A percentile compares a stretch with the other conserved stretches of the same genome.
Evolutionary conservation across 306 rosid genomes (phyloP).

Genomic region (Alnus glutinosa): DNA sequence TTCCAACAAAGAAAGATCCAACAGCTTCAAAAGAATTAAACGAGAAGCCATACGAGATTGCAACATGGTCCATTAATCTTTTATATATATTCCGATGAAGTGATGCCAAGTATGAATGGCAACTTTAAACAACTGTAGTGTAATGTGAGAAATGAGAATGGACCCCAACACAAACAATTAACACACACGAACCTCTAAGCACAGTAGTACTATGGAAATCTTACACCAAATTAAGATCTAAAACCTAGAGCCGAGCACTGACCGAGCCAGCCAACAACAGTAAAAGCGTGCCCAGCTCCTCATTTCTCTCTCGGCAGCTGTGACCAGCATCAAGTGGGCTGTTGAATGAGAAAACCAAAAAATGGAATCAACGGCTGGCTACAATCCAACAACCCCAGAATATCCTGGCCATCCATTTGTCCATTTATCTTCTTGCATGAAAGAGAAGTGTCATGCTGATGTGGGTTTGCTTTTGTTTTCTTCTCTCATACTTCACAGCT

Average conservation of each 20-base stretch:
- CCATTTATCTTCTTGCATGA: constrained; percentile 27
- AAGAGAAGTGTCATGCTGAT: constrained; percentile 21
- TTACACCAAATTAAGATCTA: not conserved
- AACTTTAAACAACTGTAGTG: too few relatives aligned
- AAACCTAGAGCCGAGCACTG: not conserved
- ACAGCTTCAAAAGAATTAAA: too few relatives aligned
- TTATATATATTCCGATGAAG: too few relatives aligned
- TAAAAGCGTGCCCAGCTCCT: not conserved
- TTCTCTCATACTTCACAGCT: constrained; percentile 20
- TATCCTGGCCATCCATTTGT: constrained; percentile 34
- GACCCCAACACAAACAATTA: too few relatives aligned
- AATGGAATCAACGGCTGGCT: constrained; percentile 9
- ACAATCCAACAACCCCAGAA: constrained; percentile 5
- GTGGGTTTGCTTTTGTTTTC: not conserved
- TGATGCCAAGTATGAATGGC: too few relatives aligned
- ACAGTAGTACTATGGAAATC: not conserved
- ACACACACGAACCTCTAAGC: not conserved
- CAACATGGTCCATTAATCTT: too few relatives aligned
- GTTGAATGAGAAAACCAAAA: not conserved
- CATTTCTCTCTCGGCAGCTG: not conserved
- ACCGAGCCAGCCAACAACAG: not conserved
- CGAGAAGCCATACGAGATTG: too few relatives aligned
- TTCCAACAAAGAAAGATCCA: too few relatives aligned
- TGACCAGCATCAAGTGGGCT: not conserved
- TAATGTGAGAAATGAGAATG: too few relatives aligned